Evolutionary conservation across 176 grass and related monocot species (phyloP), one percentile per base, ranked within the genome.

Genomic region (Triticum turgidum): DNA sequence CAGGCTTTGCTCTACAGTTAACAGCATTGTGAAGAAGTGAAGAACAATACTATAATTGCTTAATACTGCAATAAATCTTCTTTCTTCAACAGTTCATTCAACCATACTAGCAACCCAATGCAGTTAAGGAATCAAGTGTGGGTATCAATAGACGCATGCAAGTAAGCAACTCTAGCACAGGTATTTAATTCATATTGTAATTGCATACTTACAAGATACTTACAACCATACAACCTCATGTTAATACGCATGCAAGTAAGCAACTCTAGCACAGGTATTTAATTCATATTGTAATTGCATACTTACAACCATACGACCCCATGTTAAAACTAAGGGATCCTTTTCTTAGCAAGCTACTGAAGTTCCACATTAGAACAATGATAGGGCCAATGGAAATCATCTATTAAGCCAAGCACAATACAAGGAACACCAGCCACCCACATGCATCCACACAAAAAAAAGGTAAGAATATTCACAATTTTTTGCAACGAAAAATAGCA

Each of bases 1-100:
- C 64, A 85, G 87, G 89, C 70, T 71, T 98, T 70, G 90, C 86
- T 45, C 97, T 99, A 79, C 58, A 80, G 47, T 74, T 81, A 69
- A 89, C 88, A 12, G 18, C 25, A 61, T 20, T 45, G 68, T n/a
- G 13, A 30, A 22, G 12, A 61, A 52, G 5, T 47, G 6, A 74
- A 49, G 45, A 51, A 27, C 20, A 73, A 11, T 30, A 42, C 21
- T 29, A 42, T 44, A 37, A 9, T 29, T 82, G 42, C 47, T 51
- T 51, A 51, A 51, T 51, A 4, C 12, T 51, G 47, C 12, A 75
- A 29, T 59, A n/a, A 27, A 73, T 56, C 64, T 14, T 38, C 24
- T 39, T 27, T 54, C 21, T 21, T 68, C 24, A 78, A 77, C 22
- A 78, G 63, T 78, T 54, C 62, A 39, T 56, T 51, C 39, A 77